Evolutionary conservation across 805 yeast species (phyloP).

Genomic region (Candida sphagnicola): DNA sequence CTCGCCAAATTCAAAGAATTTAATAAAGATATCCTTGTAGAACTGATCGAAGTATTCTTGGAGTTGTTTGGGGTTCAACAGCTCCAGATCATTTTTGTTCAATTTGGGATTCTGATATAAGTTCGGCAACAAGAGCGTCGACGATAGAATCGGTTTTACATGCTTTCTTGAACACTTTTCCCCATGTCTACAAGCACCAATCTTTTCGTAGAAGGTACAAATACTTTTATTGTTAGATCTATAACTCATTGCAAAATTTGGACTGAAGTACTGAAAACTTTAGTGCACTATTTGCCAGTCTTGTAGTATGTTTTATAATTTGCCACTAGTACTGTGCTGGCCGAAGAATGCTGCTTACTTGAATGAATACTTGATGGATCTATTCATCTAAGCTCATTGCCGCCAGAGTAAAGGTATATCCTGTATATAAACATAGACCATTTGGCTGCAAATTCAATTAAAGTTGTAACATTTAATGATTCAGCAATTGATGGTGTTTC

Average conservation of each 20-base stretch:
- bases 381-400: too few species aligned
- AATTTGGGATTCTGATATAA: slow-evolving; percentile 59
- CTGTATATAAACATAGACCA: too few species aligned
- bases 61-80: slow-evolving; percentile 31
- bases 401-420: too few species aligned
- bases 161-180: slow-evolving; percentile 78
- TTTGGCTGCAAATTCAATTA: too few species aligned
- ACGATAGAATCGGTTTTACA: slow-evolving; percentile 59
- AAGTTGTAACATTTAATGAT: too few species aligned
- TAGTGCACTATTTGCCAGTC: too few species aligned
- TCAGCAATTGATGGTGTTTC: too few species aligned
- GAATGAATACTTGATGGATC: too few species aligned
- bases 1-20: slow-evolving; percentile 46
- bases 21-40: slow-evolving; percentile 68
- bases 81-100: slow-evolving; percentile 26
- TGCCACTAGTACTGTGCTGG: too few species aligned
- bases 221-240: slow-evolving; percentile 3
- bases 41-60: slow-evolving; percentile 55
- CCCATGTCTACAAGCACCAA: slow-evolving; percentile 94
- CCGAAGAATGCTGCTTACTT: too few species aligned
- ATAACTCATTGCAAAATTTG: slow-evolving; percentile 5
- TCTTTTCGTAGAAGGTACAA: slow-evolving; percentile 69
- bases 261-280: too few species aligned
- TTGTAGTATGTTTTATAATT: too few species aligned
- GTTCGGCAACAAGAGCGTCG: slow-evolving; percentile 62